Base-by-base conservation (phyloP, 2,329 filamentous ascomycete genomes). In the Septoria petroselini region DNA sequence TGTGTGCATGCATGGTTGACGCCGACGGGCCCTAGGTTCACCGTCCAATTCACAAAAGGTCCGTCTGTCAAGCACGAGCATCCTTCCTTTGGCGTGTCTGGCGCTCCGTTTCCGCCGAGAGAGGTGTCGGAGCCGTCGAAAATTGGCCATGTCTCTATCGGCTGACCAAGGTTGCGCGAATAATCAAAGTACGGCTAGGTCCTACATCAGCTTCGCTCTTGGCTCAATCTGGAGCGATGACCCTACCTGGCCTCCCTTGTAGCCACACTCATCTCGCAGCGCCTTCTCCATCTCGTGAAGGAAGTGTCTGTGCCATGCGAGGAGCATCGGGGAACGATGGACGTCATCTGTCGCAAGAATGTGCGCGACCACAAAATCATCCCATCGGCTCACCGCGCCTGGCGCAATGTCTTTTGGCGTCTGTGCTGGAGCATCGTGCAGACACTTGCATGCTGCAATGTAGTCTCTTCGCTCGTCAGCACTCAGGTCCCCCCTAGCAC, bases 51-150 rank as follows among this genome's bases (percentile, higher is more conserved):
- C 54, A 69, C 71, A 63, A 80, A 77, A 0, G 77, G 77, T 0
- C 78, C 78, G 0, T 67, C 68, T 7, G 61, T 70, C 3, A 82
- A 69, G 60, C 78, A 82, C 2, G 77, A 78, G 33, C 78, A 78
- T 25, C 25, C 14, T 78, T 78, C 0, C 69, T 69, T 14, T 3
- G 17, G 76, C 77, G 39, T 1, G 71, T 73, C 75, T 7, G 76
- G 55, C 70, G 44, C 48, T 44, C 65, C 64, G 35, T 67, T 64
- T 34, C 79, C 79, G 54, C 80, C 76, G 48, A 83, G 25, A 2
- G 52, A 55, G 5, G 49, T 55, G 27, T 48, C 42, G 12, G 49
- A 53, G 14, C 46, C 46, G 21, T 57, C 54, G 23, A 54, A 80
- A 41, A 81, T 61, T 5, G 77, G 75, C 0, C 35, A 46, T 7